phyloP scores from a whole-genome alignment of 805 yeast genomes.

The Candida qinlingensis region DNA sequence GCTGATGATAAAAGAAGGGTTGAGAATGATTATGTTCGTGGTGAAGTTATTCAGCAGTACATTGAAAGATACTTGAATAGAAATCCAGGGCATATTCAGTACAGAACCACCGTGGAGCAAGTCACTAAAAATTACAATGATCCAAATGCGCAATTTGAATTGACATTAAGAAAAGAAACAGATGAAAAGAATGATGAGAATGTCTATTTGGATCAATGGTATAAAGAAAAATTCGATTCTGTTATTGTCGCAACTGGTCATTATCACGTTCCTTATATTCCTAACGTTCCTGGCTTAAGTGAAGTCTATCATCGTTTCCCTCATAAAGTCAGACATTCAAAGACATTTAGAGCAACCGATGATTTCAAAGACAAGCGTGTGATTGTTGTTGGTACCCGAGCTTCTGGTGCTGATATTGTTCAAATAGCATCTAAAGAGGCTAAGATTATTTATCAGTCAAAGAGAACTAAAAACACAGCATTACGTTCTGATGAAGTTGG shows the following conservation, averaged over 20 bases:
- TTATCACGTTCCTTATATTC: slow-evolving; percentile 47
- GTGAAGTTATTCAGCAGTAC: slow-evolving; percentile 52
- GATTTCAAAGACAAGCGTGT: slow-evolving; percentile 28
- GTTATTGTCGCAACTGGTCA: slow-evolving; percentile 53
- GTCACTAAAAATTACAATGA: slow-evolving; percentile 21
- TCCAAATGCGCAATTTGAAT: slow-evolving; percentile 22
- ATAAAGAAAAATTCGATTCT: slow-evolving; percentile 30
- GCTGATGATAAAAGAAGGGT: slow-evolving; percentile 18
- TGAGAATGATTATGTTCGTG: slow-evolving; percentile 29
- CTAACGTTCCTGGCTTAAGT: slow-evolving; percentile 41
- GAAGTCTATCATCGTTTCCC: slow-evolving; percentile 17
- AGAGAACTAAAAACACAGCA: slow-evolving; percentile 20
- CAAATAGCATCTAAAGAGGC: slow-evolving; percentile 13
- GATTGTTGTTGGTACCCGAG: slow-evolving; percentile 60
- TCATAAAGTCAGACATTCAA: slow-evolving; percentile 31
- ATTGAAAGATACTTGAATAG: slow-evolving; percentile 40
- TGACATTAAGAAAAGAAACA: slow-evolving; percentile 28
- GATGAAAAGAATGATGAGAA: slow-evolving; percentile 12
- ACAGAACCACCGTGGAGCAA: slow-evolving; percentile 35
- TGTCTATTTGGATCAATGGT: slow-evolving; percentile 32
- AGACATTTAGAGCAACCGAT: slow-evolving; percentile 37
- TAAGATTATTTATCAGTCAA: slow-evolving; percentile 23
- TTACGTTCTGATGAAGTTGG: slow-evolving; percentile 19
- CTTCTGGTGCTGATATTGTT: slow-evolving; percentile 63
- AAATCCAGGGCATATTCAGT: slow-evolving; percentile 22